phyloP scores from a whole-genome alignment of 805 yeast species.

The Hanseniaspora mollemarum region DNA sequence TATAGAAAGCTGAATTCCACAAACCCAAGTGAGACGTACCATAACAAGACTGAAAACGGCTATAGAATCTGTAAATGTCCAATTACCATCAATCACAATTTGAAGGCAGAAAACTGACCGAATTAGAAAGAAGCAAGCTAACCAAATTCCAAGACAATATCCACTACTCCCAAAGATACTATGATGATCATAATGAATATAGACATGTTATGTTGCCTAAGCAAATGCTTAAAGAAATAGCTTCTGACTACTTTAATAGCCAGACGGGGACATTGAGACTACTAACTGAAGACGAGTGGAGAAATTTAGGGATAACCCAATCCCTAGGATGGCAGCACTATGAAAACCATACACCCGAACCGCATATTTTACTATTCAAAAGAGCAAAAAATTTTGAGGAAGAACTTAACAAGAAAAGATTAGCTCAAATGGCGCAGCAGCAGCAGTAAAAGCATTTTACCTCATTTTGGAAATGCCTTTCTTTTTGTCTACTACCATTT shows the following conservation, averaged over 20 bases:
- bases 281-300: slow-evolving; percentile 91
- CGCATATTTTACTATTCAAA: slow-evolving; percentile 83
- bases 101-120: slow-evolving; percentile 57
- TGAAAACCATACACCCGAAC: slow-evolving; percentile 97
- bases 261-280: slow-evolving; percentile 91
- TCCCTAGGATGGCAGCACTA: slow-evolving; percentile 96
- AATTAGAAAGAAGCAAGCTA: slow-evolving; percentile 72
- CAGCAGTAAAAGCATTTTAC: no score
- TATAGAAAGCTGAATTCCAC: no score
- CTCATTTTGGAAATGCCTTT: no score
- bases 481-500: no score
- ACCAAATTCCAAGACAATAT: slow-evolving; percentile 87
- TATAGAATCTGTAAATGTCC: no score
- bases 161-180: slow-evolving; percentile 83
- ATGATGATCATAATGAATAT: slow-evolving; percentile 85
- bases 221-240: slow-evolving; percentile 85
- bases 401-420: slow-evolving; percentile 27
- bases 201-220: slow-evolving; percentile 96
- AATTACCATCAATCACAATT: slow-evolving; percentile 29
- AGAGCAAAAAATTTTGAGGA: slow-evolving; percentile 49
- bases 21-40: no score
- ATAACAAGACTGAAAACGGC: no score
- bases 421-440: slow-evolving; percentile 22
- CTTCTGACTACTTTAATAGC: slow-evolving; percentile 83
- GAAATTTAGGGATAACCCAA: slow-evolving; percentile 95